These are phyloP conservation scores for Trichoderma asperelloides DNA, from an alignment of 495 filamentous ascomycete species.

Conservation along the genomic window DNA sequence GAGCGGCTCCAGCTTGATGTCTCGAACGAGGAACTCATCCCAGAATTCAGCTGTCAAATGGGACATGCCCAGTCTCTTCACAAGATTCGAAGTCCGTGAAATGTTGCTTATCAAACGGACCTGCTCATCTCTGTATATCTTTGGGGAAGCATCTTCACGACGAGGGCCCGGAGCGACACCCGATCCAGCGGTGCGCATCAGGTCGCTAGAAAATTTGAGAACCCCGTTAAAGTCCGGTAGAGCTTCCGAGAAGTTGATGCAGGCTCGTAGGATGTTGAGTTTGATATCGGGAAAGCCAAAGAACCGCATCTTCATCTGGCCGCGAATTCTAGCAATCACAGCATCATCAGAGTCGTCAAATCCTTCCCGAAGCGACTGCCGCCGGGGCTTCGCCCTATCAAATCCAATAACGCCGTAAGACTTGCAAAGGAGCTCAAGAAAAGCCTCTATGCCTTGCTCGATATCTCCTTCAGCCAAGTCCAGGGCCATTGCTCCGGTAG, in stretches of 20 bases:
- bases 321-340: conserved; percentile 40
- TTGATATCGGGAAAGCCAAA: conserved; percentile 67
- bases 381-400: conserved; percentile 12
- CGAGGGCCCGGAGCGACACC: conserved; percentile 63
- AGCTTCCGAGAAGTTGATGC: conserved; percentile 87
- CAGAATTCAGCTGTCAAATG: conserved; percentile 77
- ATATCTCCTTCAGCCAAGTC: conserved; percentile 69
- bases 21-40: conserved; percentile 90
- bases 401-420: conserved; percentile 42
- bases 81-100: conserved; percentile 66
- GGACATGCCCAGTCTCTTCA: conserved; percentile 60
- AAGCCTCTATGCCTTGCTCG: conserved; percentile 57
- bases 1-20: conserved; percentile 54
- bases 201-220: conserved; percentile 71
- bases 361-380: neutral
- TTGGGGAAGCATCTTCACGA: conserved; percentile 50
- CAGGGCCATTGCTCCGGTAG: conserved; percentile 51
- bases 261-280: conserved; percentile 71
- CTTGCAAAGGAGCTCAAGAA: conserved; percentile 38
- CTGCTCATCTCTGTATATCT: conserved; percentile 74
- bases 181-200: conserved; percentile 73
- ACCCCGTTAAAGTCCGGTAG: conserved; percentile 87
- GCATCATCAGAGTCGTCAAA: conserved; percentile 38
- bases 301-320: conserved; percentile 42
- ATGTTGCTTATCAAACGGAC: conserved; percentile 72